Base-by-base conservation (phyloP, 805 yeast genomes). In the Saccharomycopsis fermentans region DNA sequence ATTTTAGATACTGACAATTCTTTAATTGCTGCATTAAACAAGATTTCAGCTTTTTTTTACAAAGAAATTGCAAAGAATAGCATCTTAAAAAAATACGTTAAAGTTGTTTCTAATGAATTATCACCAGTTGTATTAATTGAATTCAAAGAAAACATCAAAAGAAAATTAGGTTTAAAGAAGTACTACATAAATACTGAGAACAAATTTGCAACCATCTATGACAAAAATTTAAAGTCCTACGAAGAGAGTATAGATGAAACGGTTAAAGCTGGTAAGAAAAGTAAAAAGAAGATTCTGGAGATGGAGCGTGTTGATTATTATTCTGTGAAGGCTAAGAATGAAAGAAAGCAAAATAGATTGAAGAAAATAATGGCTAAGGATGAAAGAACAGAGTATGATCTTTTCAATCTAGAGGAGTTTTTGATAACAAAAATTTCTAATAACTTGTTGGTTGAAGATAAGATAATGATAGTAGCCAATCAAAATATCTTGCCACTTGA, bases 401-500 rank as follows among this genome's bases (percentile, higher is more conserved):
- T 58, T 24, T 79, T 72, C 65, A 79, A 80, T 63, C 68, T 75
- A 29, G 92, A 85, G 68, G 81, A 79, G 59, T 78, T 73, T 63
- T 71, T 87, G 55, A 71, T 92, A 58, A 95, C 88, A 70, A 73
- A 72, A 56, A 79, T 91, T 26, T 81, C 88, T 34, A 84, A 86
- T 65, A 69, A 70, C 24, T 74, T 82, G 9, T 75, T 87, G 57
- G 66, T 68, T 11, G 70, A 77, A 17, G 79, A 81, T 16, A 77
- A 74, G 53, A 75, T 88, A 17, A 76, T 90, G 61, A 76, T 91
- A 53, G 77, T 81, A 11, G 65, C 76, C 60, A 63, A 72, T 2
- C 73, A 83, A 43, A 81, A 96, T 66, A 75, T 90, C 12, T 74
- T 84, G 57, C 83, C 81, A 64, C 95, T 85, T 67, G 97, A 90